Percentiles rank a stretch among this genome's conserved stretches.
These are phyloP conservation scores for Calycina herbarum DNA, from an alignment of 2,329 filamentous ascomycete genomes.

Conservation along the genomic window DNA sequence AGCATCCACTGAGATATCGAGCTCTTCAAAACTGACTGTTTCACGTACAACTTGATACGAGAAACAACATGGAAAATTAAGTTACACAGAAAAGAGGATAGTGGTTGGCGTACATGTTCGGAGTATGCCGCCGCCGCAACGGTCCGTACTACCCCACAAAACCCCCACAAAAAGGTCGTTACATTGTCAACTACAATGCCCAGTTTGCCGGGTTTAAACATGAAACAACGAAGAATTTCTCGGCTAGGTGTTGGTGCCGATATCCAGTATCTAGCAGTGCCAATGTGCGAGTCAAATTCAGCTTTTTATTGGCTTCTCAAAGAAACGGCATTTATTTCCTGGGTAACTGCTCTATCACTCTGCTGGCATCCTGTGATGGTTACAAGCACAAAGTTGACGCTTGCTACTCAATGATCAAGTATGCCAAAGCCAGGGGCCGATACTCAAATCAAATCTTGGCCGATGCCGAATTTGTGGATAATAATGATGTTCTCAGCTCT, in stretches of 20 bases:
- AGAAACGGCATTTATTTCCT: not conserved
- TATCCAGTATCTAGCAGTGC: not conserved
- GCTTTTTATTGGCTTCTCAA: not conserved
- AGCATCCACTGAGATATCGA: not conserved
- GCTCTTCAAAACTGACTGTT: not conserved
- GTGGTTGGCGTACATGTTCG: not conserved
- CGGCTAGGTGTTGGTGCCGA: not conserved
- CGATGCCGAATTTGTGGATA: not conserved
- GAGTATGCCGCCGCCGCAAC: conserved; percentile 2
- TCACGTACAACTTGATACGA: not conserved
- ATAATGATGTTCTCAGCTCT: not conserved
- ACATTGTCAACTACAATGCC: conserved; percentile 5
- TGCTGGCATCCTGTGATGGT: not conserved
- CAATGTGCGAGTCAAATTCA: not conserved
- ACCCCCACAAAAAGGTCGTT: not conserved
- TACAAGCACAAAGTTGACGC: conserved; percentile 1
- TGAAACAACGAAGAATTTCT: not conserved
- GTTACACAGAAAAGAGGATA: not conserved
- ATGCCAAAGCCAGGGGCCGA: not conserved
- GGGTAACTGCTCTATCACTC: not conserved
- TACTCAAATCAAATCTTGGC: not conserved
- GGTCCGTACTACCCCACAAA: not conserved
- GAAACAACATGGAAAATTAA: not conserved
- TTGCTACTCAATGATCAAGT: conserved; percentile 1
- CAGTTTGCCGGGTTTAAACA: not conserved